These are phyloP conservation scores for Papiliotrema fonsecae DNA, from an alignment of 1,284 basidiomycete genomes.

Conservation along the genomic window DNA sequence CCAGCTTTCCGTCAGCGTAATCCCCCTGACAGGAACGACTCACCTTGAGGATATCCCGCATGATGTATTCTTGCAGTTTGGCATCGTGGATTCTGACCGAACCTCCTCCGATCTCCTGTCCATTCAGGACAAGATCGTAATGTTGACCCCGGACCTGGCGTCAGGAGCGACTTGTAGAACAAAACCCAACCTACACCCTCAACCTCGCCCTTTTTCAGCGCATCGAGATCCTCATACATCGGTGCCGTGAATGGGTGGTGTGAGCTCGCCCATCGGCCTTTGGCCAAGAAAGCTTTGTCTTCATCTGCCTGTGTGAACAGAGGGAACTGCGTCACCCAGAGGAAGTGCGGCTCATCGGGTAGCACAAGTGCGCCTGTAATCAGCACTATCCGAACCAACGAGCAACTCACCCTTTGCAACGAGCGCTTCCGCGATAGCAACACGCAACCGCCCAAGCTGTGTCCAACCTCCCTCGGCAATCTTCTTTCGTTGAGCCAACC, in stretches of 20 bases:
- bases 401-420: constrained; percentile 61
- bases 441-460: constrained; percentile 66
- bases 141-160: constrained; percentile 82
- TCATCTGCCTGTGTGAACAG: constrained; percentile 82
- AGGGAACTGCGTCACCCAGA: constrained; percentile 95
- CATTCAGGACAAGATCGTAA: constrained; percentile 95
- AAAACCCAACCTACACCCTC: constrained; percentile 52
- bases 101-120: constrained; percentile 88
- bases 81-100: constrained; percentile 89
- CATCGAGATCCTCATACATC: constrained; percentile 77
- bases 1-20: constrained; percentile 54
- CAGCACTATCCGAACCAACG: not conserved
- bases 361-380: constrained; percentile 55
- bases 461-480: constrained; percentile 64
- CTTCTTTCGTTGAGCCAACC: constrained; percentile 52
- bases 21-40: constrained; percentile 17
- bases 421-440: constrained; percentile 58
- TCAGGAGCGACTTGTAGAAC: not conserved
- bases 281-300: constrained; percentile 79
- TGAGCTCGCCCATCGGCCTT: constrained; percentile 80
- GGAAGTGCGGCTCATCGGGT: constrained; percentile 65
- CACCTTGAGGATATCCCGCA: constrained; percentile 72
- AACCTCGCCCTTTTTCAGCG: constrained; percentile 64
- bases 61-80: constrained; percentile 74
- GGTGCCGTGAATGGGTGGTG: constrained; percentile 97